Conservation (phyloP, 2,329 filamentous ascomycete species). For the Beauveria bassiana region DNA sequence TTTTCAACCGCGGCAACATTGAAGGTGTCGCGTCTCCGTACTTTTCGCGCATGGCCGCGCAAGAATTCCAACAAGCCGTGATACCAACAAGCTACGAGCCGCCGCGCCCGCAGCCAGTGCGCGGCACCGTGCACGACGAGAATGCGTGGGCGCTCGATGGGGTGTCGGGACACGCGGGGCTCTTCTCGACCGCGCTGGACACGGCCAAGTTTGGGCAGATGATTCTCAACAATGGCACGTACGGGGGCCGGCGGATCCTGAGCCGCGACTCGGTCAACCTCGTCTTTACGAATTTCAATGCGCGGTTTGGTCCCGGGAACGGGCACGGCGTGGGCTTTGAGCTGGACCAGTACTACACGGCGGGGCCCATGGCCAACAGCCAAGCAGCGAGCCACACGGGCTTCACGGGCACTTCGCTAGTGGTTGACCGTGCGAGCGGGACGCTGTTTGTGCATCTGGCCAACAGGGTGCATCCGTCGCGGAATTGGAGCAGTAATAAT, state of each 20-base stretch:
- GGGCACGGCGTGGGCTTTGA: conserved; percentile 25
- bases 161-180: conserved; percentile 27
- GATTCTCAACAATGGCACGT: conserved; percentile 30
- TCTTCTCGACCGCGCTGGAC: conserved; percentile 26
- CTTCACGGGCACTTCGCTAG: conserved; percentile 19
- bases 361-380: conserved; percentile 21
- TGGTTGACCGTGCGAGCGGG: conserved; percentile 16
- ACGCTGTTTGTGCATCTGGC: conserved; percentile 17
- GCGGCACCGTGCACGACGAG: conserved; percentile 30
- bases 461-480: conserved; percentile 20
- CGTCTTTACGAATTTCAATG: conserved; percentile 27
- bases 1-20: conserved; percentile 27
- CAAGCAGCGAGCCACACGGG: conserved; percentile 19
- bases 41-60: conserved; percentile 22
- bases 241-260: conserved; percentile 21
- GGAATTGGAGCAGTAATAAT: conserved; percentile 23
- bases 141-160: conserved; percentile 27
- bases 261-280: conserved; percentile 21
- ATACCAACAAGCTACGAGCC: conserved; percentile 22
- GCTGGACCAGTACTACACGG: conserved; percentile 25
- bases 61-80: conserved; percentile 26
- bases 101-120: conserved; percentile 27
- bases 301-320: conserved; percentile 18
- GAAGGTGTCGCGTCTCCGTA: conserved; percentile 17
- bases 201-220: conserved; percentile 26